Evolutionary conservation across 768 basidiomycete species (phyloP).

Genomic region (Hydnum rufescens): DNA sequence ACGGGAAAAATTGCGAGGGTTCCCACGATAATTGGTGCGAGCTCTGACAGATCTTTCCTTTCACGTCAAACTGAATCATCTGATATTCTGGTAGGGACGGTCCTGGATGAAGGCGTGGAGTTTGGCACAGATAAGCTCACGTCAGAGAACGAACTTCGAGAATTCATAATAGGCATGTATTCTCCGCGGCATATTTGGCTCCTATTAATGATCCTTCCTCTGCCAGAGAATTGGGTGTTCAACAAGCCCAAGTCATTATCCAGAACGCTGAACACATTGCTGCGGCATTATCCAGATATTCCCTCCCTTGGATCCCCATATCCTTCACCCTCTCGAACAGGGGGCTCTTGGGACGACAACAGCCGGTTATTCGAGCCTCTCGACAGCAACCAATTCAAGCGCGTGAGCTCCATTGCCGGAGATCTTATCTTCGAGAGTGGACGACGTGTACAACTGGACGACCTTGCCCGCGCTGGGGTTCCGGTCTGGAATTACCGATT

Average conservation of each 20-base stretch:
- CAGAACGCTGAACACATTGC: neutral
- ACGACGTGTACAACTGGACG: neutral
- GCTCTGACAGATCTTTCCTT: neutral
- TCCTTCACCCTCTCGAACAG: neutral
- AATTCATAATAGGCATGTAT: neutral
- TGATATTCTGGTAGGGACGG: neutral
- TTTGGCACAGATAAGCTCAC: neutral
- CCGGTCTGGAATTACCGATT: neutral
- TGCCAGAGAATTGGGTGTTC: no score
- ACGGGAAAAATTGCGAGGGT: neutral
- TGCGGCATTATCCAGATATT: neutral
- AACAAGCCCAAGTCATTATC: neutral
- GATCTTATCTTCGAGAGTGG: constrained; percentile 1
- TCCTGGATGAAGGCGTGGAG: neutral
- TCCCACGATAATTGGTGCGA: neutral
- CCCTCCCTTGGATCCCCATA: neutral
- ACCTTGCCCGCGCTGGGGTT: neutral
- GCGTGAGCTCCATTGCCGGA: neutral
- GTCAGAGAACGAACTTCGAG: neutral
- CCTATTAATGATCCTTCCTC: neutral
- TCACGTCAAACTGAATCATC: neutral
- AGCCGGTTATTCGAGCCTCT: neutral
- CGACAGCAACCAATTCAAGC: neutral
- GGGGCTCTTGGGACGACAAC: neutral
- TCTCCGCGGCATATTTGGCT: neutral